phyloP scores from a whole-genome alignment of 768 basidiomycete genomes.

The Boletus vinaceobasis region DNA sequence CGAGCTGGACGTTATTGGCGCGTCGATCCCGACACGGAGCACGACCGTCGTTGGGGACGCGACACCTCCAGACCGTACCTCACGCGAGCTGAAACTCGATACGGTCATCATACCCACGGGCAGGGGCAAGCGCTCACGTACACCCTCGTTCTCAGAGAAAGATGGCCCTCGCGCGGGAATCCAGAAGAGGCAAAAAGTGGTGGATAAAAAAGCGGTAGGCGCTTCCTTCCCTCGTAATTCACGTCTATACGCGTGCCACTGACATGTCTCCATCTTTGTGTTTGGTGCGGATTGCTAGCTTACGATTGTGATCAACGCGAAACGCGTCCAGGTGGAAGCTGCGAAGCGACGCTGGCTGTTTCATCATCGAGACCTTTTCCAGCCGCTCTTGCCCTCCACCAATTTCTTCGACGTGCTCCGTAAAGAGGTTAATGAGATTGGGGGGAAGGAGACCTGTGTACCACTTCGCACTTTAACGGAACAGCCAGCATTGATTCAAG shows the following conservation, averaged over 20 bases:
- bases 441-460: slow-evolving; percentile 25
- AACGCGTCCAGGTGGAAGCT: slow-evolving; percentile 37
- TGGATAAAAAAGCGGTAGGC: slow-evolving; percentile 42
- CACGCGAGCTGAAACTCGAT: background rate
- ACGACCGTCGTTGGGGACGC: slow-evolving; percentile 29
- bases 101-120: slow-evolving; percentile 11
- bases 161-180: background rate
- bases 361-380: slow-evolving; percentile 42
- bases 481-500: slow-evolving; percentile 50
- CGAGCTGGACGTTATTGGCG: slow-evolving; percentile 29
- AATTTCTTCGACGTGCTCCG: slow-evolving; percentile 39
- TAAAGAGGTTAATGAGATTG: slow-evolving; percentile 29
- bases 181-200: slow-evolving; percentile 32
- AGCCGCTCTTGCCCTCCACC: slow-evolving; percentile 43
- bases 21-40: slow-evolving; percentile 24
- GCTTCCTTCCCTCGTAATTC: background rate
- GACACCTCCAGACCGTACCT: slow-evolving; percentile 17
- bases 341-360: slow-evolving; percentile 46
- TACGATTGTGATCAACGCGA: slow-evolving; percentile 38
- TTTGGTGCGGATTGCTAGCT: slow-evolving; percentile 27
- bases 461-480: slow-evolving; percentile 39
- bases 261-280: background rate
- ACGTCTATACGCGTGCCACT: background rate
- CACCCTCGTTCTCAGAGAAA: slow-evolving; percentile 2
- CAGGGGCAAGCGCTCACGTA: slow-evolving; percentile 19